Evolutionary conservation across 768 basidiomycete genomes (phyloP).

Genomic region (Suillus lakei): DNA sequence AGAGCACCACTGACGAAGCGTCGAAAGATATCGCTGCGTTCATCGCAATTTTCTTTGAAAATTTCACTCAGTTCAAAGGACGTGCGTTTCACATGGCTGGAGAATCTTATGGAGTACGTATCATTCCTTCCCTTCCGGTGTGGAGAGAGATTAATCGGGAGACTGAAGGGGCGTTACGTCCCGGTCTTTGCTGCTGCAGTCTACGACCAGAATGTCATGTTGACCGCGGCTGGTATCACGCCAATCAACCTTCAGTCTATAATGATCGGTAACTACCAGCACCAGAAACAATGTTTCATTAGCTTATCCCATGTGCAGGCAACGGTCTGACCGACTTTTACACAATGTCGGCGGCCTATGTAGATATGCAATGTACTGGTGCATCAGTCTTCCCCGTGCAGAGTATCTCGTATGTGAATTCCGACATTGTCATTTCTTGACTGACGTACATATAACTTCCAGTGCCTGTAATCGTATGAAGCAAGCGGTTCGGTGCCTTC

Average conservation of each 20-base stretch:
- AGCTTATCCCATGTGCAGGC: constrained; percentile 29
- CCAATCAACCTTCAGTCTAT: constrained; percentile 55
- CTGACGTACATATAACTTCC: constrained; percentile 3
- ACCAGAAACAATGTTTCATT: not conserved
- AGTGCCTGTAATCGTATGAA: constrained; percentile 51
- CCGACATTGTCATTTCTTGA: constrained; percentile 4
- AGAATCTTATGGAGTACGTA: constrained; percentile 57
- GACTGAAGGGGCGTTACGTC: constrained; percentile 51
- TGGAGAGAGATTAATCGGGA: not conserved
- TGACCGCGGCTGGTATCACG: constrained; percentile 48
- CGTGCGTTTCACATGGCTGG: constrained; percentile 65
- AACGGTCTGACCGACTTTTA: constrained; percentile 49
- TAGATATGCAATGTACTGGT: constrained; percentile 61
- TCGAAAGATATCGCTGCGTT: constrained; percentile 75
- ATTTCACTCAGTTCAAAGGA: constrained; percentile 73
- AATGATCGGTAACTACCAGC: constrained; percentile 46
- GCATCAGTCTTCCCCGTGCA: constrained; percentile 52
- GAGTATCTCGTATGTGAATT: constrained; percentile 45
- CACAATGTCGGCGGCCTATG: constrained; percentile 45
- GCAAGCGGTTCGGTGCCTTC: constrained; percentile 35
- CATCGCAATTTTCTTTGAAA: constrained; percentile 73
- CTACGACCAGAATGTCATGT: constrained; percentile 50
- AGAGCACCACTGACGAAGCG: constrained; percentile 70
- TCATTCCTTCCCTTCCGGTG: not conserved
- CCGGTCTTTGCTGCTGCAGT: constrained; percentile 54